Evolutionary conservation across 2,329 filamentous ascomycete species (phyloP), one percentile per base, ranked within the genome.

Genomic region (Aspergillus hortae): DNA sequence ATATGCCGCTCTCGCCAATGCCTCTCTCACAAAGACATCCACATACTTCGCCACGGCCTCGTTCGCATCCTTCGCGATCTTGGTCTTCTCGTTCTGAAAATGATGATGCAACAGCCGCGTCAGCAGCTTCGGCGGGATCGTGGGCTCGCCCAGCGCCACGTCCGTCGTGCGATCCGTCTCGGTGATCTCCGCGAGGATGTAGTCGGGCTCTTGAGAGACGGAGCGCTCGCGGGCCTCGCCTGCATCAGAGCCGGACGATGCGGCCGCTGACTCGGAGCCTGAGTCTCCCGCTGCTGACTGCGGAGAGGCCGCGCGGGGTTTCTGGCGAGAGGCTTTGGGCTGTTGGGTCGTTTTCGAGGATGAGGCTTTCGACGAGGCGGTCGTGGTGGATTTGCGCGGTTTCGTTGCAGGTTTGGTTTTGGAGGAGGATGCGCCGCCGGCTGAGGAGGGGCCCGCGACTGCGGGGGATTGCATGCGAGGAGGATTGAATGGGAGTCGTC

Each of bases 21-120:
- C 90, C 74, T 97, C 92, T 56, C 88, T 81, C 48, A 96, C 88
- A 73, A 96, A 97, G 0, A 92, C 83, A 70, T 96, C 90, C 71
- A 96, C 81, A 68, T 97, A 97, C 73, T 87, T 90, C 12, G 85
- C 87, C 53, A 92, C 81, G 1, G 91, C 82, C 6, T 76, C 80
- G 67, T 92, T 89, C 4, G 90, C 90, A 64, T 91, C 88, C 61
- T 83, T 86, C 6, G 86, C 85, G 58, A 96, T 85, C 59, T 87
- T 80, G 21, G 88, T 92, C 51, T 81, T 80, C 45, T 87, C 81
- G 61, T 87, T 74, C 43, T 77, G 78, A 65, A 96, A 96, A 67
- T 88, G 84, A 61, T 92, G 84, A 67, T 95, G 87, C 32, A 96
- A 76, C 3, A 96, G 74, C 33, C 85, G 82, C 9, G 88, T 87